Percentiles rank a stretch among this genome's conserved stretches.
phyloP scores from a whole-genome alignment of 495 filamentous ascomycete species.

The Friedmanniomyces simplex region DNA sequence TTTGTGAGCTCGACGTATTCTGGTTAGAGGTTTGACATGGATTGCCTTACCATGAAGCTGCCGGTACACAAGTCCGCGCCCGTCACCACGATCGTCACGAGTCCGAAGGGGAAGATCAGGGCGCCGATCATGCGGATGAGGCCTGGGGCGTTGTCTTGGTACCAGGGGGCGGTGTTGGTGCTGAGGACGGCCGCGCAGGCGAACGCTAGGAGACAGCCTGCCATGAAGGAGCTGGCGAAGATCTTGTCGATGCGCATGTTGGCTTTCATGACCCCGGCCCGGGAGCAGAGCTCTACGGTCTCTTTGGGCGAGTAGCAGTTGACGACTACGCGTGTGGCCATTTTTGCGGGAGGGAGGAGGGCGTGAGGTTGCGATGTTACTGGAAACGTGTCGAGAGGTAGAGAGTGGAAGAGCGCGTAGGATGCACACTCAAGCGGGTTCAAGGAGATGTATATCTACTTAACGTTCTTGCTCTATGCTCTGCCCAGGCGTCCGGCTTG shows the following conservation, averaged over 20 bases:
- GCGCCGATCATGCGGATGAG: slow-evolving; percentile 47
- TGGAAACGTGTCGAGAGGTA: too few relatives aligned
- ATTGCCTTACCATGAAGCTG: slow-evolving; percentile 42
- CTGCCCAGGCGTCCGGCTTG: too few relatives aligned
- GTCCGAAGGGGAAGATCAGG: slow-evolving; percentile 48
- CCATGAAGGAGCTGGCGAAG: slow-evolving; percentile 18
- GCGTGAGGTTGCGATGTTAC: not conserved
- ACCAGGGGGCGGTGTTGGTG: slow-evolving; percentile 48
- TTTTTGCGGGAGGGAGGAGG: not conserved
- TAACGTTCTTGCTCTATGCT: too few relatives aligned
- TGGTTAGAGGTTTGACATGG: too few relatives aligned
- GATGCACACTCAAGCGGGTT: too few relatives aligned
- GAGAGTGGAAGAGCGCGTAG: too few relatives aligned
- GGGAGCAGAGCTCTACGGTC: slow-evolving; percentile 21
- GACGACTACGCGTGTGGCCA: slow-evolving; percentile 3
- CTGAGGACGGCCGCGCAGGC: slow-evolving; percentile 40
- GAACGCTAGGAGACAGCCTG: slow-evolving; percentile 14
- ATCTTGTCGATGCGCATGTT: slow-evolving; percentile 24
- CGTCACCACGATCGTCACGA: slow-evolving; percentile 50
- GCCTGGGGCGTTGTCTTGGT: slow-evolving; percentile 48
- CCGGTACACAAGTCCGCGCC: slow-evolving; percentile 51
- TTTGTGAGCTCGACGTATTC: too few relatives aligned
- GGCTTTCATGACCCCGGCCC: slow-evolving; percentile 17
- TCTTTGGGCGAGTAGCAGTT: slow-evolving; percentile 18
- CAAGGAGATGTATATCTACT: too few relatives aligned